Conservation (phyloP, 129 eudicot species). For the Chrysanthemum makinoi region DNA sequence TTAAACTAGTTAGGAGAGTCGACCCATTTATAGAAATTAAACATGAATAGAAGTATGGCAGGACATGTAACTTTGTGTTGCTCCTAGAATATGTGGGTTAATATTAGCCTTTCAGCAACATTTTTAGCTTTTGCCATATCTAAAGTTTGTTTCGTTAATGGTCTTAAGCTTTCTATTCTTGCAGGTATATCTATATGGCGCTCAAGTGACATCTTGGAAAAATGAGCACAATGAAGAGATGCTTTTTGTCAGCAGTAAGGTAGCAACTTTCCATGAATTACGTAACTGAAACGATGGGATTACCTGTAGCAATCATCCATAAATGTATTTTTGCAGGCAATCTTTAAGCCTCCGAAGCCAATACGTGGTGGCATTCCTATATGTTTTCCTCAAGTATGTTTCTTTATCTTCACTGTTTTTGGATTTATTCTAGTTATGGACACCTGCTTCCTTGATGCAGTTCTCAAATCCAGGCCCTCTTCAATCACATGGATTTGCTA, state of each 20-base stretch:
- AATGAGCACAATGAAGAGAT: constrained; percentile 70
- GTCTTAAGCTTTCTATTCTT: not conserved
- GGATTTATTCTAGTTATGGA: constrained; percentile 7
- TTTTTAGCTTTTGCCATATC: not conserved
- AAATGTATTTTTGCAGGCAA: constrained; percentile 52
- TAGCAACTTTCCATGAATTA: constrained; percentile 13
- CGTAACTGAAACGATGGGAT: too few relatives aligned
- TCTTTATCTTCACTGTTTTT: constrained; percentile 12
- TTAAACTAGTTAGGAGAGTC: too few relatives aligned
- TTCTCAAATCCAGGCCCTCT: constrained; percentile 67
- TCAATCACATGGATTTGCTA: constrained; percentile 87
- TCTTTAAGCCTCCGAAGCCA: constrained; percentile 72
- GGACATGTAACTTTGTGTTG: too few relatives aligned
- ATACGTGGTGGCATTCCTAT: constrained; percentile 97
- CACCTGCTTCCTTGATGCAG: constrained; percentile 45
- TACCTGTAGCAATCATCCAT: not conserved
- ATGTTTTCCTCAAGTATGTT: constrained; percentile 87
- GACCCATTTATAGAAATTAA: too few relatives aligned
- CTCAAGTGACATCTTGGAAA: constrained; percentile 89
- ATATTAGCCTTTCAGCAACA: too few relatives aligned
- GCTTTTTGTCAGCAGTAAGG: constrained; percentile 79
- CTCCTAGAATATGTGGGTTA: too few relatives aligned
- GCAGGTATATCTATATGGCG: constrained; percentile 70
- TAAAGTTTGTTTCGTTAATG: not conserved
- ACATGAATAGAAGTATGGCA: too few relatives aligned